These are phyloP conservation scores for Neopestalotiopsis rosae DNA, from an alignment of 2,329 filamentous ascomycete genomes.

Conservation along the genomic window DNA sequence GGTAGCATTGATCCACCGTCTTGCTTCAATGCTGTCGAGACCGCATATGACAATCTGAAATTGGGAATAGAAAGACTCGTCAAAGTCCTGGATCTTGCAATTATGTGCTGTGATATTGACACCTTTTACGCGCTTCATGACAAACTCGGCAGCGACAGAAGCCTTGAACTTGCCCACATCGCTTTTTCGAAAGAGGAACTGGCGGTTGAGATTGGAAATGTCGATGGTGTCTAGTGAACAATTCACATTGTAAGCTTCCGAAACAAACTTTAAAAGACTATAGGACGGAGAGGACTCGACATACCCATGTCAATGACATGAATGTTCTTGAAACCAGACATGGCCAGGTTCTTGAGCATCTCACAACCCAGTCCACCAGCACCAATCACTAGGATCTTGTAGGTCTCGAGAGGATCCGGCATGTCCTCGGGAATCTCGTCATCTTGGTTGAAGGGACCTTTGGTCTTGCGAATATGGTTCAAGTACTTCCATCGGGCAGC, in stretches of 20 bases:
- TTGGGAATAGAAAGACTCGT: constrained; percentile 95
- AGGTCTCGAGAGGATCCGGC: constrained; percentile 64
- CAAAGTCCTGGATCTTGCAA: constrained; percentile 94
- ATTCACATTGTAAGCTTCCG: neutral
- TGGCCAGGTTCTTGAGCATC: constrained; percentile 92
- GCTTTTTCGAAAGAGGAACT: constrained; percentile 90
- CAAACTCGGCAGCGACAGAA: constrained; percentile 88
- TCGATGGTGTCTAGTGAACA: constrained; percentile 83
- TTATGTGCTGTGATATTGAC: constrained; percentile 95
- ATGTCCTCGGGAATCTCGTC: constrained; percentile 58
- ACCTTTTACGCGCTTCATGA: constrained; percentile 86
- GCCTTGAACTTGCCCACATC: constrained; percentile 96
- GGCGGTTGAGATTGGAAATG: constrained; percentile 95
- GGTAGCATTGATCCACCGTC: constrained; percentile 98
- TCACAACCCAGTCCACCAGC: constrained; percentile 95
- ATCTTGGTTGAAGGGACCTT: constrained; percentile 82
- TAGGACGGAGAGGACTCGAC: neutral
- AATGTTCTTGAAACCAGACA: constrained; percentile 95
- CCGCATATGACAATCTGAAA: constrained; percentile 95
- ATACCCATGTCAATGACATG: constrained; percentile 98
- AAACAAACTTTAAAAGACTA: neutral
- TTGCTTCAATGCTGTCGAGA: constrained; percentile 93
- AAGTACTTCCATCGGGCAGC: constrained; percentile 73
- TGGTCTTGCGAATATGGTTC: constrained; percentile 76
- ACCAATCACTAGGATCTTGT: constrained; percentile 82